These are phyloP conservation scores for Ceratobasidium sp. DNA, from an alignment of 1,284 basidiomycete species.

Conservation along the genomic window DNA sequence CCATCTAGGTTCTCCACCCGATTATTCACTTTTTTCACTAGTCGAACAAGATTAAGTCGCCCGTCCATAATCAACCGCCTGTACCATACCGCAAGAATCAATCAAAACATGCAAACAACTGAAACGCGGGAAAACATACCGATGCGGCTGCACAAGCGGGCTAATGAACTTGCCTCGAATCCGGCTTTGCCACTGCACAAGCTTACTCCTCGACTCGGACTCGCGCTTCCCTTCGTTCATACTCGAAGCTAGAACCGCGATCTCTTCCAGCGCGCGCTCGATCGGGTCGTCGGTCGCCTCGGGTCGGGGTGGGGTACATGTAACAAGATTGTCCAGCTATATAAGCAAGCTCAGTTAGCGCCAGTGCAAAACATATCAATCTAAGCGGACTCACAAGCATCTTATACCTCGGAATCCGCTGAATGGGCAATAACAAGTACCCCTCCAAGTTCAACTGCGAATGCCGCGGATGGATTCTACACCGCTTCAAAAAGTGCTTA, in stretches of 20 bases:
- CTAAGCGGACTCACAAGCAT: conserved; percentile 71
- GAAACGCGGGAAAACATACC: conserved; percentile 61
- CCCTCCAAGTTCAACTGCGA: conserved; percentile 97
- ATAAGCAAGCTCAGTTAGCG: conserved; percentile 1
- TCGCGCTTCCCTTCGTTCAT: conserved; percentile 99
- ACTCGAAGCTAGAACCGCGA: conserved; percentile 85
- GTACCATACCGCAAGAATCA: conserved; percentile 5
- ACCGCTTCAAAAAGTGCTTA: conserved; percentile 86
- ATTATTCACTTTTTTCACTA: conserved; percentile 89
- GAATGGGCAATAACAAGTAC: conserved; percentile 93
- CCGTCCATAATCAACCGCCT: conserved; percentile 92
- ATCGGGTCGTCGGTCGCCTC: conserved; percentile 83
- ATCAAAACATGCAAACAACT: background rate
- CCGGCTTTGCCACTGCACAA: conserved; percentile 92
- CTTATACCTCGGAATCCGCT: conserved; percentile 95
- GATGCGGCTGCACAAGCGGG: conserved; percentile 96
- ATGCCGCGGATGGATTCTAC: conserved; percentile 85
- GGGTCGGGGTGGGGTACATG: conserved; percentile 80
- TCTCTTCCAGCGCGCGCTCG: conserved; percentile 84
- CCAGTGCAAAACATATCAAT: background rate
- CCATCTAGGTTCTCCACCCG: conserved; percentile 79
- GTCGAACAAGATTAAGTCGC: conserved; percentile 79
- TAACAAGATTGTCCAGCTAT: conserved; percentile 83
- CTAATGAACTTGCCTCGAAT: conserved; percentile 93
- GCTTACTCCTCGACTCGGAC: conserved; percentile 85